These are phyloP conservation scores for Alnus glutinosa DNA, from an alignment of 306 rosid species.

Conservation along the genomic window DNA sequence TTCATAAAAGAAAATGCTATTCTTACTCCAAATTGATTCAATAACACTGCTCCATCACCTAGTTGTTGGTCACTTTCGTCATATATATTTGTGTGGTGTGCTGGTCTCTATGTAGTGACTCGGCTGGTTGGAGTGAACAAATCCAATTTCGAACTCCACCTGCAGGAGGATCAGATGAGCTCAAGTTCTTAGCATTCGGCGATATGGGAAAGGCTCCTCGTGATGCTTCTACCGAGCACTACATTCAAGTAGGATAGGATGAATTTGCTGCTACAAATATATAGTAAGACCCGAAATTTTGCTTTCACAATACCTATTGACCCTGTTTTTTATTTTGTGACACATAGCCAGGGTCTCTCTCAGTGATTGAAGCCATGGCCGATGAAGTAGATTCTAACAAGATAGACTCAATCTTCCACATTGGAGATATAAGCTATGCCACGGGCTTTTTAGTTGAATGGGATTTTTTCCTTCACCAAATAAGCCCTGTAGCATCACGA, in stretches of 20 bases:
- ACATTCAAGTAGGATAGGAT: not conserved
- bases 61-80: not conserved
- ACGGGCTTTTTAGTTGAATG: slow-evolving; percentile 86
- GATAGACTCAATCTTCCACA: slow-evolving; percentile 69
- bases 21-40: not conserved
- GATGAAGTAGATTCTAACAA: slow-evolving; percentile 46
- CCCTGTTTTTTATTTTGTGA: slow-evolving; percentile 1
- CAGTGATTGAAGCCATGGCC: slow-evolving; percentile 54
- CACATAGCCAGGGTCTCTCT: slow-evolving; percentile 76
- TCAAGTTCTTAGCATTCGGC: slow-evolving; percentile 67
- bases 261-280: not conserved
- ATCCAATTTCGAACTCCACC: slow-evolving; percentile 67
- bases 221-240: slow-evolving; percentile 67
- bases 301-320: too few species aligned
- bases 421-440: slow-evolving; percentile 93
- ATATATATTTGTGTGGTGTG: too few species aligned
- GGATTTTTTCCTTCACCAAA: slow-evolving; percentile 74
- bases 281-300: too few species aligned
- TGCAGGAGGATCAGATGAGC: slow-evolving; percentile 64
- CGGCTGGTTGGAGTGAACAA: slow-evolving; percentile 70
- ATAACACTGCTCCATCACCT: not conserved
- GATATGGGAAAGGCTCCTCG: slow-evolving; percentile 96
- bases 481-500: slow-evolving; percentile 62
- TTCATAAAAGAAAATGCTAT: not conserved
- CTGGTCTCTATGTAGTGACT: slow-evolving; percentile 32